Base-by-base conservation (phyloP, 129 eudicot genomes). In the Flaveria linearis region DNA sequence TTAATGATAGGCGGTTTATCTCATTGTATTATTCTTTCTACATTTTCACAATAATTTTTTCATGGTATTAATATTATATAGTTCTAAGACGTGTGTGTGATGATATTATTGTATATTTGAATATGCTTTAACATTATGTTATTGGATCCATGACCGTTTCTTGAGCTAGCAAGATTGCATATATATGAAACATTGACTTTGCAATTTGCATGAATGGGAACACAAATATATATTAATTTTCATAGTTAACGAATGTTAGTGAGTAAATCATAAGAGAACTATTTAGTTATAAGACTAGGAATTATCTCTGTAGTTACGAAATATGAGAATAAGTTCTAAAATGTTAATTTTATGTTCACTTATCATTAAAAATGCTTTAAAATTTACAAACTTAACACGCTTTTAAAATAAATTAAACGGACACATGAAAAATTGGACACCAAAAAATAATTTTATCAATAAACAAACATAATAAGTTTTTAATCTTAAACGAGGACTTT, bases 201-300 rank as follows among this genome's bases (percentile, higher is more conserved):
- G 67, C 39, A 18, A 45, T 17, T 72, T 36, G 76, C 76, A 72
- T 72, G 76, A 67, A 72, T 72, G 67, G 12, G 76, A 36, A 53
- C 33, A 33, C 33, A 53, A 10, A 52, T 51, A 50, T 61, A 3
- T 28, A 49, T 16, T 47, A 28, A 68, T 41, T 17, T 12, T 13
- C 67, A 60, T 23, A 68, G 73, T 15, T 68, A 17, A 28, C 55
- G 16, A 13, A 26, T 1, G 17, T 26, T 25, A 28, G 4, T 25
- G 16, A n/a, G 0, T 18, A 55, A 17, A 55, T 51, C 18, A 55
- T 23, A 55, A 15, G 33, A 42, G 14, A 41, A 26, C 8, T 68
- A 9, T 53, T 16, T 2, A 53, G 4, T 53, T n/a, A 53, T 17
- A 55, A 22, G 20, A 9, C 1, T n/a, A 45, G 49, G 2, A 7